Conservation (phyloP, 768 basidiomycete species). For the Podaxis sp. region DNA sequence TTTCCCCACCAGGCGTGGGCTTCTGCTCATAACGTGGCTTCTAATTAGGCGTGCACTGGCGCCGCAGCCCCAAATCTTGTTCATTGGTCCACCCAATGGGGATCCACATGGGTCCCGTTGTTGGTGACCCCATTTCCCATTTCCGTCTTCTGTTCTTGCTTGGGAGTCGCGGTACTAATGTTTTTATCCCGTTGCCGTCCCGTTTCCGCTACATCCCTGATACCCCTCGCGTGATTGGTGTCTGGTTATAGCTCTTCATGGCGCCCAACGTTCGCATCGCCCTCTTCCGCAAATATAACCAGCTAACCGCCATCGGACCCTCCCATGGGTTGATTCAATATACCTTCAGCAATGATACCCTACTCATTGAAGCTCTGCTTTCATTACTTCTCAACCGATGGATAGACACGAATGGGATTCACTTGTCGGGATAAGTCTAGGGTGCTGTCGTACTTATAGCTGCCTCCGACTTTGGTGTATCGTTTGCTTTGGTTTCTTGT, state of each 20-base stretch:
- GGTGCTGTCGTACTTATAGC: not conserved
- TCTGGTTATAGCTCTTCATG: constrained; percentile 33
- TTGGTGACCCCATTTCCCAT: not conserved
- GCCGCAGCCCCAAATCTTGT: not conserved
- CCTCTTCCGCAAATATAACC: constrained; percentile 48
- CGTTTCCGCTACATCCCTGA: not conserved
- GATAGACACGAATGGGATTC: constrained; percentile 58
- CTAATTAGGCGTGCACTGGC: not conserved
- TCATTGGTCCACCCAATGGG: constrained; percentile 2
- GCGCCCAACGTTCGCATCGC: constrained; percentile 49
- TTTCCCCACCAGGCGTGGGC: not conserved
- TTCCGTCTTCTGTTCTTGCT: not conserved
- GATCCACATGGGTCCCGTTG: constrained; percentile 5
- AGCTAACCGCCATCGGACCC: constrained; percentile 56
- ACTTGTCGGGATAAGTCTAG: constrained; percentile 16
- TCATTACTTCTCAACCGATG: constrained; percentile 71
- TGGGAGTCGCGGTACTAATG: not conserved
- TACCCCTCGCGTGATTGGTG: not conserved
- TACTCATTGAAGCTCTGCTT: constrained; percentile 60
- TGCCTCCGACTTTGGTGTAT: not conserved
- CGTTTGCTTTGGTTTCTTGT: constrained; percentile 11
- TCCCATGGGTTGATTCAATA: constrained; percentile 62
- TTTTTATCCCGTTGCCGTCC: not conserved
- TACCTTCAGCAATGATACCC: constrained; percentile 53
- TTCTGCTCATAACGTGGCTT: not conserved